These are phyloP conservation scores for Lentithecium fluviatile DNA, from an alignment of 495 filamentous ascomycete genomes.

Conservation along the genomic window DNA sequence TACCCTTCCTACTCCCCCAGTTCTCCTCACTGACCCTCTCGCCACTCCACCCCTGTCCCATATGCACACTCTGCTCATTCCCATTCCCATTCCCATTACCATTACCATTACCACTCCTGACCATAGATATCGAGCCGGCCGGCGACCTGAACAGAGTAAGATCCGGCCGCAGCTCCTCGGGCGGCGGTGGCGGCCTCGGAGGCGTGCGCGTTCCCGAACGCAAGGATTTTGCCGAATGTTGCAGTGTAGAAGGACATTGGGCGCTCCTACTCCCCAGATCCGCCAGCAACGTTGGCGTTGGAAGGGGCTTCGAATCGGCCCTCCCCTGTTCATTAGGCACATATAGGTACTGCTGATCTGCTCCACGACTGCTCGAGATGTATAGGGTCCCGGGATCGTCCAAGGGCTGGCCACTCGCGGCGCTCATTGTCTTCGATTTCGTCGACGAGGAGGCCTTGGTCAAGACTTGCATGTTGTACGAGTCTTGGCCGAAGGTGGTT, in stretches of 20 bases:
- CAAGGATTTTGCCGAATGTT: not conserved
- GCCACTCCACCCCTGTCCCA: too few species aligned
- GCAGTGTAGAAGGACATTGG: not conserved
- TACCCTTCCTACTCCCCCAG: too few species aligned
- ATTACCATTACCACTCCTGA: too few species aligned
- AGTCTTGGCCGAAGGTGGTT: constrained; percentile 12
- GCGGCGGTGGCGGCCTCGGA: not conserved
- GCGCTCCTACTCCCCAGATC: not conserved
- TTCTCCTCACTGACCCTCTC: too few species aligned
- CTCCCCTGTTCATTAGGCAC: too few species aligned
- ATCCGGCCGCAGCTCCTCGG: constrained; percentile 16
- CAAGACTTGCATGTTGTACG: constrained; percentile 14
- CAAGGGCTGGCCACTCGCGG: not conserved
- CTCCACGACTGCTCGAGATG: not conserved
- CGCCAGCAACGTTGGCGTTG: not conserved
- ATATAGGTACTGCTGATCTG: too few species aligned
- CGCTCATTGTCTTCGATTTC: not conserved
- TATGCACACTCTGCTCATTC: too few species aligned
- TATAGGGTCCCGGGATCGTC: not conserved
- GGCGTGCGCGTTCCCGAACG: not conserved
- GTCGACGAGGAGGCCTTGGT: constrained; percentile 2
- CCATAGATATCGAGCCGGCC: too few species aligned
- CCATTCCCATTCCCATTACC: too few species aligned
- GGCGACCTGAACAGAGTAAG: not conserved
- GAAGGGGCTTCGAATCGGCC: too few species aligned